Evolutionary conservation across 441 rosid species (phyloP).

Genomic region (Populus hybrid): DNA sequence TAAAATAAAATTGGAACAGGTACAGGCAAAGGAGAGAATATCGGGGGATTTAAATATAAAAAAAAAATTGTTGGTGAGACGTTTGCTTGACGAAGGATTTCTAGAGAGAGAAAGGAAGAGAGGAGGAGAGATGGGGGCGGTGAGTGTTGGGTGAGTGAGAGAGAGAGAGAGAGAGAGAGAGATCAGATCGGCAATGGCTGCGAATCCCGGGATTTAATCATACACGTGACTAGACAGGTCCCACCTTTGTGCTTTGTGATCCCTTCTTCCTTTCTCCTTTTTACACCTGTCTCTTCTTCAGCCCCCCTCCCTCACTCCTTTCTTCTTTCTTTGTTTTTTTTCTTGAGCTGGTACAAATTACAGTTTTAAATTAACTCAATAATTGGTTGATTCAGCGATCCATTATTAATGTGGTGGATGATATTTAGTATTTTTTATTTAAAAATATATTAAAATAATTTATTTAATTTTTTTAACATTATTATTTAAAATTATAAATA

Average conservation of each 20-base stretch:
- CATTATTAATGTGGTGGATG: no score
- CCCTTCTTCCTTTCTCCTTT: slow-evolving; percentile 10
- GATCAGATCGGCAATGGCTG: slow-evolving; percentile 12
- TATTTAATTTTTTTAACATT: no score
- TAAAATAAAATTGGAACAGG: background rate
- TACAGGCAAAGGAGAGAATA: slow-evolving; percentile 12
- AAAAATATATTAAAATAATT: no score
- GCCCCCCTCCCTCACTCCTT: background rate
- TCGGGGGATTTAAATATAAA: slow-evolving; percentile 15
- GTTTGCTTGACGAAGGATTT: slow-evolving; percentile 13
- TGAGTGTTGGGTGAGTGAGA: background rate
- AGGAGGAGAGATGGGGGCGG: background rate
- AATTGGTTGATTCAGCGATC: no score
- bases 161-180: slow-evolving; percentile 25
- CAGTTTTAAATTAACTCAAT: no score
- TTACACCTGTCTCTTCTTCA: slow-evolving; percentile 14
- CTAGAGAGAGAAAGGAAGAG: background rate
- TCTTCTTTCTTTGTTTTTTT: background rate
- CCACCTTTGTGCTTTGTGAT: slow-evolving; percentile 8
- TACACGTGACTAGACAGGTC: slow-evolving; percentile 29
- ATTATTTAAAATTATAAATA: no score
- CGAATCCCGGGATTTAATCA: slow-evolving; percentile 28
- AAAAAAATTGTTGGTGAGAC: background rate
- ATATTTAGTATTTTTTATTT: no score
- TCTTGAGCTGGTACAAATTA: no score